Base-by-base conservation (phyloP, 768 basidiomycete species). In the Psilocybe subaeruginosa region DNA sequence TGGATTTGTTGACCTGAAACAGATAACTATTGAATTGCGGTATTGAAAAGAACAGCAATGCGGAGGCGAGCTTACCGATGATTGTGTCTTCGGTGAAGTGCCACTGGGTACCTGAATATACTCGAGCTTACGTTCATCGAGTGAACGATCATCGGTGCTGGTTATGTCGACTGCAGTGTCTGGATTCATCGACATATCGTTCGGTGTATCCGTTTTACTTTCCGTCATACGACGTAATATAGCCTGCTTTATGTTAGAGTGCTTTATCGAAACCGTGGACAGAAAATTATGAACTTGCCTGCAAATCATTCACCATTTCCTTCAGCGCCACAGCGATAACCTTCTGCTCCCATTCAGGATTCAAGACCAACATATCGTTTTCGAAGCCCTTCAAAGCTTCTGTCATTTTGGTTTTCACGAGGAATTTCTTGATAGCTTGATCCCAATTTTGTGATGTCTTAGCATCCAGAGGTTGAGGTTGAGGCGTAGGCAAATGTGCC, bases 301-400 rank as follows among this genome's bases (percentile, higher is more conserved):
- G 74, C 35, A 90, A 74, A 60, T 80, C 79, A 41, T 78, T 74
- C 37, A 81, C 72, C 29, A 92, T 71, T 29, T 82, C 79, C 3
- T 74, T 73, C 33, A 92, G 71, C 3, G 89, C 89, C 0, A 68
- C 74, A 8, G 85, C 84, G 6, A 91, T 76, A n/a, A 74, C 78
- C 59, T 78, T 76, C 39, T 77, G 77, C 72, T 92, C 91, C 82
- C 86, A 90, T 1, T 84, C 82, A 0, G 79, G 69, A 62, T 85
- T 92, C 75, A 92, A 72, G n/a, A 90, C 80, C 4, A 92, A 69
- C 76, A 92, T 82, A 67, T 93, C 91, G n/a, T 79, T 73, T 64
- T 90, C 85, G 50, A 93, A 85, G 0, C 88, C 91, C 39, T 76
- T 78, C 47, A 85, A 66, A 0, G 89, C 79, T 67, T 91, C 87